A percentile compares a stretch with the other conserved stretches of the same genome.
phyloP scores from a whole-genome alignment of 139 green algal genomes.

The Pleodorina starrii region DNA sequence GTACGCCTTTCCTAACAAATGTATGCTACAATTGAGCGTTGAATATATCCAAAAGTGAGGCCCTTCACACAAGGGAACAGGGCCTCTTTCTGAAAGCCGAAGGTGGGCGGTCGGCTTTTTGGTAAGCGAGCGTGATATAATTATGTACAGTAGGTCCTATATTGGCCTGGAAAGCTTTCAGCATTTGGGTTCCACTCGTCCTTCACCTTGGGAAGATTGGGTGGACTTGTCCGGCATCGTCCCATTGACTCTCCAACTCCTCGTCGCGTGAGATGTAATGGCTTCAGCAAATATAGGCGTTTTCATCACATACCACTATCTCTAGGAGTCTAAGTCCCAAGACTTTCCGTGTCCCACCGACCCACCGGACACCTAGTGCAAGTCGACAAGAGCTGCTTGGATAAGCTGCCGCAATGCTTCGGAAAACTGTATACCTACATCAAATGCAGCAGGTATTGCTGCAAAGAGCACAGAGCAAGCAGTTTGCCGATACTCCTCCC shows the following conservation, averaged over 20 bases:
- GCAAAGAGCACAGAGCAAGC: neutral
- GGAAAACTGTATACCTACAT: neutral
- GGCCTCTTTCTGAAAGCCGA: neutral
- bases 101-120: neutral
- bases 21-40: neutral
- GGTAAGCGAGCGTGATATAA: too few species aligned
- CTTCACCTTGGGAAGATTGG: too few species aligned
- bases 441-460: neutral
- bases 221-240: too few species aligned
- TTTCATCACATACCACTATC: too few species aligned
- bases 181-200: too few species aligned
- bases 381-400: neutral
- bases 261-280: too few species aligned
- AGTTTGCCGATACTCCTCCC: neutral
- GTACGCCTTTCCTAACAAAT: neutral
- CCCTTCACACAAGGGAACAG: neutral
- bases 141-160: too few species aligned
- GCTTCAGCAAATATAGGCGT: too few species aligned
- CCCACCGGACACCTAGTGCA: neutral
- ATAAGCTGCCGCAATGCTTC: neutral
- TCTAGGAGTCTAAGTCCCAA: too few species aligned
- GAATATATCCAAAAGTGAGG: neutral
- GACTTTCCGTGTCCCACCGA: conserved; percentile 22
- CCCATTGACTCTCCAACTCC: too few species aligned
- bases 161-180: too few species aligned